Evolutionary conservation across 1,139 yeast genomes (phyloP), one percentile per base, ranked within the genome.

Genomic region (Debaryomyces sp.): DNA sequence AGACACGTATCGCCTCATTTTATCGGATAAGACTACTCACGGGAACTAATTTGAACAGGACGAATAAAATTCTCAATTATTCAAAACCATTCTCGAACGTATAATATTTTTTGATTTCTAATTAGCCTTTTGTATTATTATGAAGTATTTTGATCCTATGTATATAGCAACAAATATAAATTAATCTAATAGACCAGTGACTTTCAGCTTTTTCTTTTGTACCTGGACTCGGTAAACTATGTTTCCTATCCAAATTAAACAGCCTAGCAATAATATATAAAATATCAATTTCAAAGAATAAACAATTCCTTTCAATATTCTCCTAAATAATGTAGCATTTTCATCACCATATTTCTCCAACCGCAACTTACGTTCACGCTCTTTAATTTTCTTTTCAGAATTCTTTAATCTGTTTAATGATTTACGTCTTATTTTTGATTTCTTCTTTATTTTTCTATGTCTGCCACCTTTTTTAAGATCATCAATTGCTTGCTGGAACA

Each of bases 1-100:
- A 55, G 78, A 79, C 52, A 70, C 80, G n/a, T 84, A 81, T 75
- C 84, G 80, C 6, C 63, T 82, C 57, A 64, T 62, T 13, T 53
- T 68, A 27, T 30, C 58, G 23, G 54, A 66, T 10, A 53, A 54
- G 26, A 53, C 53, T 42, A 55, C 50, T n/a, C 58, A 54, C 39
- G 54, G 59, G 42, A 54, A 54, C 44, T 51, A 40, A 52, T 55
- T 47, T 49, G 48, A 43, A 55, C 55, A 35, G 3, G 30, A 27
- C 5, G 30, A 12, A 27, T 27, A n/a, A 27, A 12, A 12, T 5
- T 10, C 30, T 27, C 50, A 50, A 1, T 55, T 57, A 33, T 15
- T 18, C 21, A 18, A 15, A 32, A 6, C 10, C 5, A 32, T 12
- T 15, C 6, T 7, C n/a, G 9, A 5, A 8, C 9, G 12, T 32